phyloP scores from a whole-genome alignment of 306 rosid species.

The Cicer chorassanicum region DNA sequence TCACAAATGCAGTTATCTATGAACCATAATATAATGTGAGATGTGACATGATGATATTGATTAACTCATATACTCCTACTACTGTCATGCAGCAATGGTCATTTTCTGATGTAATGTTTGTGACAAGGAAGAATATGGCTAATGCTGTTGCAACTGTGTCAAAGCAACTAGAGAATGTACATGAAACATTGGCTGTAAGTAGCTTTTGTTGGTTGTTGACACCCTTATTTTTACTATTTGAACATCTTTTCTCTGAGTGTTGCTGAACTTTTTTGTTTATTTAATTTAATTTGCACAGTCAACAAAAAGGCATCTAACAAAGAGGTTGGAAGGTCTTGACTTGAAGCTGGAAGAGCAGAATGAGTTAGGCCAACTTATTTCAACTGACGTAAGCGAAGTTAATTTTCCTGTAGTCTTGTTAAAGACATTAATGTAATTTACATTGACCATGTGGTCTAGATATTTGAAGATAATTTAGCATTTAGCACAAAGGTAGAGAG shows the following conservation, averaged over 20 bases:
- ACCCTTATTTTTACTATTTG: conserved; percentile 31
- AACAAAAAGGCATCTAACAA: conserved; percentile 70
- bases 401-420: conserved; percentile 23
- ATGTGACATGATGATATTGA: conserved; percentile 30
- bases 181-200: conserved; percentile 83
- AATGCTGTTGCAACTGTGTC: conserved; percentile 71
- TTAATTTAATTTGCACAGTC: conserved; percentile 48
- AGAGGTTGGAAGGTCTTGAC: conserved; percentile 72
- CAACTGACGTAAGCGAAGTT: conserved; percentile 62
- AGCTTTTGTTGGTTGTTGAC: conserved; percentile 34
- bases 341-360: conserved; percentile 71
- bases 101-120: conserved; percentile 83
- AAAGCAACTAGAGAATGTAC: conserved; percentile 73
- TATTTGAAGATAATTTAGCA: conserved; percentile 7
- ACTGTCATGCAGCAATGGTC: conserved; percentile 67
- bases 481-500: conserved; percentile 3
- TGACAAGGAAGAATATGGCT: conserved; percentile 77
- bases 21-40: conserved; percentile 14
- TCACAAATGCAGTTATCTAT: conserved; percentile 10
- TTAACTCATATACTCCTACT: conserved; percentile 7
- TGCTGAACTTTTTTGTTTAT: conserved; percentile 27
- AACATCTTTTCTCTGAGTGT: conserved; percentile 13
- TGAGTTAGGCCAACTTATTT: conserved; percentile 61
- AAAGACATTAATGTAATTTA: conserved; percentile 16
- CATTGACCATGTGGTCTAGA: conserved; percentile 7